A percentile compares a stretch with the other conserved stretches of the same genome.
Conservation (phyloP, 129 eudicot genomes). For the Pittosporum tobira region DNA sequence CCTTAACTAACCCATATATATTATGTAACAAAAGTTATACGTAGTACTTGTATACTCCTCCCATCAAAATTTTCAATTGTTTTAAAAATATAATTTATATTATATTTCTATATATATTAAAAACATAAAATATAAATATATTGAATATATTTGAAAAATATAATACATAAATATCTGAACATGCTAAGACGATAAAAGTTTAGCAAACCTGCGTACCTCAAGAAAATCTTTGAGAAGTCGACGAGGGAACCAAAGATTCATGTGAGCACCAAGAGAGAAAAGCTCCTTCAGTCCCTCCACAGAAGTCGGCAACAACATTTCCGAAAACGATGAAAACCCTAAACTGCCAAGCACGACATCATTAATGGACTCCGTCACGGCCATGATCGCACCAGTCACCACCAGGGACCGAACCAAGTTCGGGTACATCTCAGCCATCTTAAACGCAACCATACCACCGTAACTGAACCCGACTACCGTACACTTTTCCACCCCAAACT, state of each 20-base stretch:
- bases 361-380: constrained; percentile 70
- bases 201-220: constrained; percentile 41
- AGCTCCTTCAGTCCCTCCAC: constrained; percentile 66
- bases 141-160: too few species aligned
- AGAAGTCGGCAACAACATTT: constrained; percentile 68
- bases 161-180: too few species aligned
- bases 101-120: too few species aligned
- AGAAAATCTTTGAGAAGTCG: constrained; percentile 66
- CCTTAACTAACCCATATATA: too few species aligned
- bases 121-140: too few species aligned
- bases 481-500: constrained; percentile 50
- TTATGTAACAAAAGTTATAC: too few species aligned
- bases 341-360: constrained; percentile 28
- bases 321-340: constrained; percentile 59
- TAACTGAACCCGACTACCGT: constrained; percentile 80
- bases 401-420: constrained; percentile 58
- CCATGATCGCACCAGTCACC: constrained; percentile 59
- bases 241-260: constrained; percentile 83
- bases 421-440: constrained; percentile 65
- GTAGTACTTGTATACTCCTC: too few species aligned
- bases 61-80: too few species aligned
- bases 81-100: too few species aligned
- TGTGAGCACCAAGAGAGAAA: constrained; percentile 54
- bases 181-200: too few species aligned
- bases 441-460: constrained; percentile 86